Evolutionary conservation across 106 monocot species (phyloP), one percentile per base, ranked within the genome.

Genomic region (Apostasia shenzhenica): DNA sequence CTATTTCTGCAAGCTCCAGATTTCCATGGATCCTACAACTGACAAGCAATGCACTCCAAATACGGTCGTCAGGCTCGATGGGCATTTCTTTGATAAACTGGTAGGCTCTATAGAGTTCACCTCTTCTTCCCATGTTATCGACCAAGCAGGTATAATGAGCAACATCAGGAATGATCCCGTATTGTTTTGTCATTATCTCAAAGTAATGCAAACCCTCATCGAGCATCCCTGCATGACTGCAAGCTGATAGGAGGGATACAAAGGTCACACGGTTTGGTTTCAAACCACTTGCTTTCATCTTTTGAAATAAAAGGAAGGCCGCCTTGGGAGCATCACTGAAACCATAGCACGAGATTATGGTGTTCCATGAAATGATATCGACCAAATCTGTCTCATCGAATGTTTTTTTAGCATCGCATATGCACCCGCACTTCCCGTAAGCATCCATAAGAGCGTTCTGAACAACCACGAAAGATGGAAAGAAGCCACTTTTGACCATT

Each of bases 351-450:
- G 93, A 89, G 63, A 86, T 89, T 2, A 93, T 77, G 54, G 88
- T 86, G 63, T 93, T 93, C 93, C 93, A 89, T 1, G 88, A 85
- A 39, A 93, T 76, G 39, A 44, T 74, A 77, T 92, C 92, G 54
- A 66, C 79, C 7, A 3, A 63, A 38, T 67, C 72, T 51, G 84
- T 88, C 42, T 84, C 86, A 38, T 89, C 83, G 45, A 93, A 93
- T 1, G 84, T 70, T 76, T 69, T 79, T 48, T 75, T 75, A 41
- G 89, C 85, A 56, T 86, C 86, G 3, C 59, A 58, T 14, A 76
- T 39, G 26, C 68, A 80, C 50, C 89, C 93, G 71, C 83, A 89
- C 61, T 93, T 93, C 11, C 93, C 89, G 57, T 93, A 93, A 75
- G 81, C 79, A 64, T 93, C 86, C 69, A 84, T 77, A 12, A 93